These are phyloP conservation scores for Penicillium psychrosexuale DNA, from an alignment of 2,329 filamentous ascomycete species.

Conservation along the genomic window DNA sequence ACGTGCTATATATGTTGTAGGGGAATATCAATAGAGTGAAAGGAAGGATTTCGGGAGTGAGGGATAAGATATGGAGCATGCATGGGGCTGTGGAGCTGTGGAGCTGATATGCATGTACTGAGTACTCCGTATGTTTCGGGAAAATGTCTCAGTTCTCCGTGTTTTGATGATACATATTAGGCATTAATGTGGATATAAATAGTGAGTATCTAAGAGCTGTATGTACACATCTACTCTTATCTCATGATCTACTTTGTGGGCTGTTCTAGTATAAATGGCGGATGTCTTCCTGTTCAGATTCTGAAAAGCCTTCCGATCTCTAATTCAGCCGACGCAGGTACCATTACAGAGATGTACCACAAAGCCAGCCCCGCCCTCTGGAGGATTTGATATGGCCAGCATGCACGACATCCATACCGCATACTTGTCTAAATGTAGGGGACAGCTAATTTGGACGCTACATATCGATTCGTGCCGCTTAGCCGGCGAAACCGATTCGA, in stretches of 20 bases:
- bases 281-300: not conserved
- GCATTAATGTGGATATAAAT: too few species aligned
- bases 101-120: not conserved
- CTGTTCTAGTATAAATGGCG: not conserved
- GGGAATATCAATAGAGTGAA: not conserved
- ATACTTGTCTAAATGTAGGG: not conserved
- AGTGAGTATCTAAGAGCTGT: not conserved
- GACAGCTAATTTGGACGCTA: not conserved
- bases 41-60: not conserved
- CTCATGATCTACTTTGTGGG: not conserved
- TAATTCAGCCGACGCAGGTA: not conserved
- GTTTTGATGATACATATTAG: not conserved
- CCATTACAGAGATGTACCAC: not conserved
- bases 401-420: not conserved
- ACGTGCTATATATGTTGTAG: not conserved
- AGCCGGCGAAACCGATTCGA: not conserved
- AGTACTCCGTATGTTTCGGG: not conserved
- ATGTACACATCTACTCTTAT: not conserved
- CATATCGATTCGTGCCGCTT: not conserved
- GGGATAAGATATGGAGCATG: not conserved
- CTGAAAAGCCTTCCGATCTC: not conserved
- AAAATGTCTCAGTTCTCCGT: not conserved
- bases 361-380: not conserved
- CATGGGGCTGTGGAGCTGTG: not conserved
- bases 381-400: not conserved